Conservation (phyloP, 768 basidiomycete genomes). For the Leccinum sublutescens region DNA sequence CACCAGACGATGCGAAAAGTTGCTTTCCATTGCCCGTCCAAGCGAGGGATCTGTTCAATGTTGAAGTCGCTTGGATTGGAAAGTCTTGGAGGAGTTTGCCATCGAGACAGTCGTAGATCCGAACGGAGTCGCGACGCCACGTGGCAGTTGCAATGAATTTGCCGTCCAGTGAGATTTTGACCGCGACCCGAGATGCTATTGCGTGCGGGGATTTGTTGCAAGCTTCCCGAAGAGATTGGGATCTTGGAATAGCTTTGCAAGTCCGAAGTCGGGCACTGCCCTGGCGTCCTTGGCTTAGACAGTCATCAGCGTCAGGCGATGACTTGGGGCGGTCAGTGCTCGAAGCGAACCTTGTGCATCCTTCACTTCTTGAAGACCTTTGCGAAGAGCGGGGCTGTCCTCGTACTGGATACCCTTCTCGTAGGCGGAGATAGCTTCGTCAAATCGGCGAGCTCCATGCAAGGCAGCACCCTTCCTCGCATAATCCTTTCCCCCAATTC, state of each 20-base stretch:
- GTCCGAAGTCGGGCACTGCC: conserved; percentile 49
- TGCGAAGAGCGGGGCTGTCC: conserved; percentile 76
- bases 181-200: conserved; percentile 55
- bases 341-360: conserved; percentile 68
- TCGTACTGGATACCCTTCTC: conserved; percentile 80
- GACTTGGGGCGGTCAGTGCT: not conserved
- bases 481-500: conserved; percentile 51
- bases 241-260: conserved; percentile 80
- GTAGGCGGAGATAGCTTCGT: conserved; percentile 83
- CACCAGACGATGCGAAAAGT: too few species aligned
- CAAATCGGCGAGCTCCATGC: conserved; percentile 76
- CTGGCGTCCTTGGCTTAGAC: conserved; percentile 36
- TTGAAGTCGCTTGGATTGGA: too few species aligned
- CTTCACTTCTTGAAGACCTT: conserved; percentile 86
- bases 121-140: too few species aligned
- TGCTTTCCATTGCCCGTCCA: too few species aligned
- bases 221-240: conserved; percentile 83
- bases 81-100: too few species aligned
- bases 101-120: too few species aligned
- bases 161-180: too few species aligned
- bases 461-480: too few species aligned
- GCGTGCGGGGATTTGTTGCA: conserved; percentile 82
- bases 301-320: conserved; percentile 2
- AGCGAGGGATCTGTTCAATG: too few species aligned
- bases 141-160: too few species aligned